phyloP scores from a whole-genome alignment of 495 filamentous ascomycete genomes.

The Pseudoneurospora amorphoporcata region DNA sequence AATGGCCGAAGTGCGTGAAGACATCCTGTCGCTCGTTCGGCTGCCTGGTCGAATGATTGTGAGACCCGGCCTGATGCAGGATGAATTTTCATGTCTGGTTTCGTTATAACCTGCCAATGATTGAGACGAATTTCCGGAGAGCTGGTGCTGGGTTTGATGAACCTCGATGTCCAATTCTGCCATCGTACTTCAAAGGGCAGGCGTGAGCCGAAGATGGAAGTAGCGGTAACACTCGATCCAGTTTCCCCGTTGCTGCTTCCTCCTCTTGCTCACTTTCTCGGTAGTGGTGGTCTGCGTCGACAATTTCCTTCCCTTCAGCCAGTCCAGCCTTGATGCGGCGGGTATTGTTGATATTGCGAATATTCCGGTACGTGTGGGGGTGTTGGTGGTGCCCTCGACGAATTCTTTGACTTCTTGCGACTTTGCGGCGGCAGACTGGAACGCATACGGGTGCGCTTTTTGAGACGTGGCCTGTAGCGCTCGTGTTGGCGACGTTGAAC shows the following conservation, averaged over 20 bases:
- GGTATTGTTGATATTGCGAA: neutral
- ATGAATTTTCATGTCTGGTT: neutral
- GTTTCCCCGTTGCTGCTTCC: neutral
- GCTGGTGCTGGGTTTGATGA: neutral
- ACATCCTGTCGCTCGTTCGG: neutral
- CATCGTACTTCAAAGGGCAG: neutral
- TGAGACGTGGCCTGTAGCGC: neutral
- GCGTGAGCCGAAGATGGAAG: neutral
- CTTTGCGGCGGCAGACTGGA: neutral
- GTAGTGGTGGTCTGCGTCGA: neutral
- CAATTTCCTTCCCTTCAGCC: neutral
- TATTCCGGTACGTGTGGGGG: neutral
- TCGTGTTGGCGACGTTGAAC: neutral
- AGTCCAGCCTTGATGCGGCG: neutral
- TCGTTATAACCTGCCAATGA: neutral
- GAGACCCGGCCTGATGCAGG: neutral
- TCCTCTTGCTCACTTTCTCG: neutral
- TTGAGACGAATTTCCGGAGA: neutral
- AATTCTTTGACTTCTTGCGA: neutral
- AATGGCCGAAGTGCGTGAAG: neutral
- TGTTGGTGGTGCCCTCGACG: neutral
- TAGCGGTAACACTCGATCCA: neutral
- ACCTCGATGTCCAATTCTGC: neutral
- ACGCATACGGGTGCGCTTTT: neutral
- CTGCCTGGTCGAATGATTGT: neutral